Percentiles rank a stretch among this genome's conserved stretches.
phyloP scores from a whole-genome alignment of 176 grass and related monocot genomes.

The Carex cristatella region DNA sequence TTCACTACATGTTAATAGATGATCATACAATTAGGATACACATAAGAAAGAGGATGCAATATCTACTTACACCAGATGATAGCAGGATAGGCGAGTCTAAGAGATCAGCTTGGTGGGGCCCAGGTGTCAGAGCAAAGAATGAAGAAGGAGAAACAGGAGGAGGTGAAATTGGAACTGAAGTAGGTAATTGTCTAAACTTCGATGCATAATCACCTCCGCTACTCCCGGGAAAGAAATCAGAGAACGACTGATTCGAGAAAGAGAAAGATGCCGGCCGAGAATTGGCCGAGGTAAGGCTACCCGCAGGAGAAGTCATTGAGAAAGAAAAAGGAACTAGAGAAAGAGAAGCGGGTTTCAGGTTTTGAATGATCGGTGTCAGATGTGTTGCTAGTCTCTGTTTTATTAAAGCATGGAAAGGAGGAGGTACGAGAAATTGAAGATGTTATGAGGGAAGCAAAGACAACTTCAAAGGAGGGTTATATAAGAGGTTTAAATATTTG shows the following conservation, averaged over 20 bases:
- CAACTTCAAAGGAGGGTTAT: conserved; percentile 31
- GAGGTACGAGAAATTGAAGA: background rate
- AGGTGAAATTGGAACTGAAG: conserved; percentile 60
- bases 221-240: conserved; percentile 31
- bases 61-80: conserved; percentile 62
- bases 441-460: conserved; percentile 25
- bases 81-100: conserved; percentile 64
- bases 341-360: conserved; percentile 7
- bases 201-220: conserved; percentile 13
- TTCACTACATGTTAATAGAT: background rate
- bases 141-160: conserved; percentile 59
- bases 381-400: background rate
- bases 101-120: conserved; percentile 47
- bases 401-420: background rate
- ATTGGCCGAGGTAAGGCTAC: conserved; percentile 55
- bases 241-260: conserved; percentile 41
- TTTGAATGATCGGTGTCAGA: background rate
- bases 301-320: conserved; percentile 66
- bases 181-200: conserved; percentile 53
- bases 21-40: background rate
- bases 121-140: conserved; percentile 59
- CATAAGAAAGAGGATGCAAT: background rate
- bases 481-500: conserved; percentile 64
- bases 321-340: background rate
- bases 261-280: conserved; percentile 38